Evolutionary conservation across 2,329 filamentous ascomycete genomes (phyloP).

Genomic region (Teratosphaeria pseudoeucalypti): DNA sequence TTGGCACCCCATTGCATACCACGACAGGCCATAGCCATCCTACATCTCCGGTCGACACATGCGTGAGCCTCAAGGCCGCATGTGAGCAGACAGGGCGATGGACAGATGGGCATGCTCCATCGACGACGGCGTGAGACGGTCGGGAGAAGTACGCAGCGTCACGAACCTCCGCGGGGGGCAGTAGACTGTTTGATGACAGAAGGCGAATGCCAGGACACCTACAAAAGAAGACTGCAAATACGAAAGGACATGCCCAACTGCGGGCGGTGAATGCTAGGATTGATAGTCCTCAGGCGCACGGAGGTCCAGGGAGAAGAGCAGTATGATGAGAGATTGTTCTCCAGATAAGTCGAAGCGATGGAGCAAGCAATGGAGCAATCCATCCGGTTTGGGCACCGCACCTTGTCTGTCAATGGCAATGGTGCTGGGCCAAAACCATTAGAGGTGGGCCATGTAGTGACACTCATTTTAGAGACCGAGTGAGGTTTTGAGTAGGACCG

Average conservation of each 20-base stretch:
- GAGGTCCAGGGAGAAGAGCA: background rate
- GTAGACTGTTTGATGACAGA: background rate
- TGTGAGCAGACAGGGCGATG: background rate
- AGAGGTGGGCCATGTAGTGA: background rate
- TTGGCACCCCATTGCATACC: background rate
- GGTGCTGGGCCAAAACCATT: background rate
- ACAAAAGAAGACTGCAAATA: background rate
- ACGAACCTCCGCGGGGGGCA: background rate
- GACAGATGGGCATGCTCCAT: background rate
- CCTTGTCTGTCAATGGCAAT: background rate
- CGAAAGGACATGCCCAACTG: background rate
- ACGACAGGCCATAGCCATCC: background rate
- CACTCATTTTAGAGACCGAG: background rate
- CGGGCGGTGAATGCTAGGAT: background rate
- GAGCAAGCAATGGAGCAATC: background rate
- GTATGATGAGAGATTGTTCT: background rate
- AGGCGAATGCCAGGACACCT: background rate
- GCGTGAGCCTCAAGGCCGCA: background rate
- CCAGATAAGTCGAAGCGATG: too few species aligned
- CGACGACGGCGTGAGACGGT: background rate
- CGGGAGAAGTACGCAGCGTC: background rate
- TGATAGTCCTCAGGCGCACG: too few species aligned
- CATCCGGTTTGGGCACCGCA: background rate
- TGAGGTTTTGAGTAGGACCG: background rate
- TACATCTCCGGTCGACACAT: background rate